phyloP scores from a whole-genome alignment of 768 basidiomycete genomes.

The Agrocybe praecox region DNA sequence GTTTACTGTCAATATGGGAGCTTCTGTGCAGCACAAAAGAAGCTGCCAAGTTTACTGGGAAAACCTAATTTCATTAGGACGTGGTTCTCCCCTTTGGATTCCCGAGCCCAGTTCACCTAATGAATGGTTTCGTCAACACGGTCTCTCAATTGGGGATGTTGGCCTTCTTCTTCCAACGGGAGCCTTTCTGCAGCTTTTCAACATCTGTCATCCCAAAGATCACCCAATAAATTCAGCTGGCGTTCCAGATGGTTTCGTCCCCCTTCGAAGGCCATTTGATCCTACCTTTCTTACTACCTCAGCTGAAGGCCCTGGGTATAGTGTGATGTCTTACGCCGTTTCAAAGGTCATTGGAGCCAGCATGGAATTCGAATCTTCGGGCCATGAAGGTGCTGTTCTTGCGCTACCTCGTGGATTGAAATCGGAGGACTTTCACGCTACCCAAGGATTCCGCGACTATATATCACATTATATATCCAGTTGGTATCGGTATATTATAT shows the following conservation, averaged over 20 bases:
- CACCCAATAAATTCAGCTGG: constrained; percentile 26
- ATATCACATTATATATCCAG: background rate
- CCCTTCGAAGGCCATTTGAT: background rate
- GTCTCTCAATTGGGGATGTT: constrained; percentile 35
- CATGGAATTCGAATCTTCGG: constrained; percentile 6
- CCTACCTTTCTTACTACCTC: background rate
- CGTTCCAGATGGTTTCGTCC: constrained; percentile 23
- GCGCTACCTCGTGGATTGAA: constrained; percentile 8
- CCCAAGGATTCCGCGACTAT: background rate
- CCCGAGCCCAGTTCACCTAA: constrained; percentile 23
- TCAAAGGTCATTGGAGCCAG: background rate
- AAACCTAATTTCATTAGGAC: constrained; percentile 13
- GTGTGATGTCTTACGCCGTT: constrained; percentile 2
- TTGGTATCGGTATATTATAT: constrained; percentile 15
- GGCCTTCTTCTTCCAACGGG: constrained; percentile 31
- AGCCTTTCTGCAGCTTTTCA: constrained; percentile 37
- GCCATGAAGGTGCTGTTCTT: constrained; percentile 12
- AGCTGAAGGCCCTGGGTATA: constrained; percentile 1
- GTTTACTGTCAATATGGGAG: too few species aligned
- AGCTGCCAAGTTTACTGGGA: too few species aligned
- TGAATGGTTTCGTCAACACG: background rate
- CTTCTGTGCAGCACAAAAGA: too few species aligned
- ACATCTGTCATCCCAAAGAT: constrained; percentile 25
- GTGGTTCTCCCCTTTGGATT: constrained; percentile 36
- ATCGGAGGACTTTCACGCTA: constrained; percentile 10